A percentile compares a stretch with the other conserved stretches of the same genome.
phyloP scores from a whole-genome alignment of 192 early-diverging fungal species.

The Coemansia sp. region DNA sequence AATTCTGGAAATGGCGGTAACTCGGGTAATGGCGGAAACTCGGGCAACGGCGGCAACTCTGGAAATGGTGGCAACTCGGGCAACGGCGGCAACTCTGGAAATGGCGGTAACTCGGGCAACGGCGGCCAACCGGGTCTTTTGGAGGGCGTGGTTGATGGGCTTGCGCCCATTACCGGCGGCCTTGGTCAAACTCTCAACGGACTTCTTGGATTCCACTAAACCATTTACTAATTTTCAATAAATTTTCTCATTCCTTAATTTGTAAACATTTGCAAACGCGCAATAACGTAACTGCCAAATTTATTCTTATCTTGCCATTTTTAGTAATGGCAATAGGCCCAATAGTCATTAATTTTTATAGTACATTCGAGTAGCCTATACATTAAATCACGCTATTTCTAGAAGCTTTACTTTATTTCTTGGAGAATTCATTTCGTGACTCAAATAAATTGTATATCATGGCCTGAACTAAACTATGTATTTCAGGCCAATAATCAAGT shows the following conservation, averaged over 20 bases:
- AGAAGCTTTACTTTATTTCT: too few species aligned
- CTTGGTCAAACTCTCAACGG: constrained; percentile 9
- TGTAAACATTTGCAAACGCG: too few species aligned
- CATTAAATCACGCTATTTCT: too few species aligned
- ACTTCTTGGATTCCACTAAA: constrained; percentile 6
- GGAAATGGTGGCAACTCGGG: neutral
- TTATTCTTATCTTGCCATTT: too few species aligned
- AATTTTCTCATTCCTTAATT: neutral
- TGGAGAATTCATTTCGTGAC: too few species aligned
- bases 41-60: neutral
- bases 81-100: neutral
- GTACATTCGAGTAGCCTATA: too few species aligned
- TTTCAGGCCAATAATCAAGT: neutral
- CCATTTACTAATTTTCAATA: neutral
- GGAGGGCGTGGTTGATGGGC: constrained; percentile 20
- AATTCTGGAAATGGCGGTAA: neutral
- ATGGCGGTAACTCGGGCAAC: neutral
- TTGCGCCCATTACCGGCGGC: constrained; percentile 23
- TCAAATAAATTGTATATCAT: neutral
- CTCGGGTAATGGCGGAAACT: neutral
- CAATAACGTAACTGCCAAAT: too few species aligned
- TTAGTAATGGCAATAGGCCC: too few species aligned
- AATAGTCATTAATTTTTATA: too few species aligned
- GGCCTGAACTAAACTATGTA: neutral
- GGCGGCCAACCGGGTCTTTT: constrained; percentile 4